Evolutionary conservation across 2,329 filamentous ascomycete species (phyloP).

Genomic region (Colletotrichum simmondsii): DNA sequence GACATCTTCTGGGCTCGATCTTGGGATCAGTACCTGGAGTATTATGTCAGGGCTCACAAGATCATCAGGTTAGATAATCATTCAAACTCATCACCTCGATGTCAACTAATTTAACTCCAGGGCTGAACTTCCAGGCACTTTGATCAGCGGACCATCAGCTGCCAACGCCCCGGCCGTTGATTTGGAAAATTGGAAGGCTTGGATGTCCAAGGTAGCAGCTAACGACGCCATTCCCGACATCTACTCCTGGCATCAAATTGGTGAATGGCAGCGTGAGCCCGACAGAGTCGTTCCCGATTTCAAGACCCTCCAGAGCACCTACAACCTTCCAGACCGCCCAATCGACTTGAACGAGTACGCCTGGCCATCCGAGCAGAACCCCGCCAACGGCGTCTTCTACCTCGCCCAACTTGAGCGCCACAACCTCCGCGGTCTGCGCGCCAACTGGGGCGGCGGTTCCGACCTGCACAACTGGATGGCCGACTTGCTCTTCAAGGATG

Average conservation of each 20-base stretch:
- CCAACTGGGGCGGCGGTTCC: constrained; percentile 55
- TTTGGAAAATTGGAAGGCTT: constrained; percentile 5
- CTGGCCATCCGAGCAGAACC: constrained; percentile 50
- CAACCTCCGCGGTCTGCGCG: constrained; percentile 53
- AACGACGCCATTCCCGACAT: constrained; percentile 31
- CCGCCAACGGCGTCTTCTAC: constrained; percentile 54
- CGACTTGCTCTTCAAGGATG: constrained; percentile 40
- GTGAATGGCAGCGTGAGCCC: constrained; percentile 3
- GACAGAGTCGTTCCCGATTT: constrained; percentile 35
- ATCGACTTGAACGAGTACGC: constrained; percentile 63
- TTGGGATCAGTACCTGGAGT: constrained; percentile 34
- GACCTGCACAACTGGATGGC: constrained; percentile 57
- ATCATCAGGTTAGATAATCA: constrained; percentile 32
- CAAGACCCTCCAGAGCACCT: constrained; percentile 37
- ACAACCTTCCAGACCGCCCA: constrained; percentile 45
- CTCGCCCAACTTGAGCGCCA: constrained; percentile 58
- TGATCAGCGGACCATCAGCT: constrained; percentile 25
- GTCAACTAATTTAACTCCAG: neutral
- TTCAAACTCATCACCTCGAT: too few species aligned
- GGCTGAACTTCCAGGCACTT: constrained; percentile 16
- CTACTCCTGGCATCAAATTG: constrained; percentile 36
- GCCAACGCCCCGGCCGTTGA: constrained; percentile 6
- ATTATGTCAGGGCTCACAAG: constrained; percentile 33
- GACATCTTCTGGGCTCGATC: constrained; percentile 36
- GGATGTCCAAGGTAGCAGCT: constrained; percentile 17